Evolutionary conservation across 2,329 filamentous ascomycete species (phyloP).

Genomic region (Penicillium frequentans): DNA sequence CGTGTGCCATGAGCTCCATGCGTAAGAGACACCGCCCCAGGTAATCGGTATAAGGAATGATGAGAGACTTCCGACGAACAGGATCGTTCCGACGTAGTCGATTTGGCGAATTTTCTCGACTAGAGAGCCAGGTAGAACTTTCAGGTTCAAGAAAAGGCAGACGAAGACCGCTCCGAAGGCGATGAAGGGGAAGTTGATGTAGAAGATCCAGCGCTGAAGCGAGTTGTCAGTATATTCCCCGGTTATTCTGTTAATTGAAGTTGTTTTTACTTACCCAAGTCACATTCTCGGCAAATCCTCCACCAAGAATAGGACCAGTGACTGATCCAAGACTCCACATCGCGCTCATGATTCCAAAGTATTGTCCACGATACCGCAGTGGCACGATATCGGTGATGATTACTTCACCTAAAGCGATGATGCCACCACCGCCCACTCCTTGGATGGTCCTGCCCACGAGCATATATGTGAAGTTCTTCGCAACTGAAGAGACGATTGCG

Average conservation of each 20-base stretch:
- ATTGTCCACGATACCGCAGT: slow-evolving; percentile 39
- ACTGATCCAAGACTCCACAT: slow-evolving; percentile 45
- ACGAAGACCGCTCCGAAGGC: slow-evolving; percentile 27
- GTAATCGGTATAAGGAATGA: slow-evolving; percentile 63
- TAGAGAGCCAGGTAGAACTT: slow-evolving; percentile 49
- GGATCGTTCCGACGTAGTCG: slow-evolving; percentile 62
- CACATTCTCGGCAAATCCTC: slow-evolving; percentile 40
- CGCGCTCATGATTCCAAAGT: slow-evolving; percentile 40
- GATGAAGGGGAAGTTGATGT: slow-evolving; percentile 39
- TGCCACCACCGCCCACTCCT: slow-evolving; percentile 47
- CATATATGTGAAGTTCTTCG: slow-evolving; percentile 47
- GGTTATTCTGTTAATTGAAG: not conserved
- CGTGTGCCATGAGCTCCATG: slow-evolving; percentile 63
- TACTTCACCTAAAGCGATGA: slow-evolving; percentile 46
- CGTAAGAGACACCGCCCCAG: slow-evolving; percentile 66
- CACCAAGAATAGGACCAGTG: slow-evolving; percentile 43
- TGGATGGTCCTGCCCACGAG: slow-evolving; percentile 48
- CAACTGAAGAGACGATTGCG: slow-evolving; percentile 42
- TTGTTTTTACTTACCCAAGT: slow-evolving; percentile 35
- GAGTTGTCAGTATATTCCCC: not conserved
- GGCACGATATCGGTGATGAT: slow-evolving; percentile 48
- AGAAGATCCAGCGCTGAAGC: slow-evolving; percentile 38
- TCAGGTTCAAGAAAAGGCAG: slow-evolving; percentile 55
- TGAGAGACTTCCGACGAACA: slow-evolving; percentile 62
- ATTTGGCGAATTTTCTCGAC: slow-evolving; percentile 53